Evolutionary conservation across 2,329 filamentous ascomycete genomes (phyloP).

Genomic region (Sporothrix inflata): DNA sequence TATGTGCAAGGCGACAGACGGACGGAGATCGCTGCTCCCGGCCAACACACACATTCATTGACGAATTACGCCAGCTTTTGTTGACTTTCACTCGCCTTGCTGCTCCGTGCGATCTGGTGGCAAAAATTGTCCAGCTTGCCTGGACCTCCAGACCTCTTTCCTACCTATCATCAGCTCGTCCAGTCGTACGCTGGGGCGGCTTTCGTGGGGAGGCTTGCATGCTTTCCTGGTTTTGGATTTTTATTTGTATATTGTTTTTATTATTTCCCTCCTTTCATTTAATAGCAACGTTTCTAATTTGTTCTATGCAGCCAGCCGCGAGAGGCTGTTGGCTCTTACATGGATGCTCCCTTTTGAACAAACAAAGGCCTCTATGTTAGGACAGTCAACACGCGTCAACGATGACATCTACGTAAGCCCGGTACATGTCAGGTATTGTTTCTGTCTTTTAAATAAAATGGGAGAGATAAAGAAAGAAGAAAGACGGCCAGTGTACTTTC

Average conservation of each 20-base stretch:
- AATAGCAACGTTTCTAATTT: slow-evolving; percentile 14
- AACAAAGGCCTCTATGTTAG: not conserved
- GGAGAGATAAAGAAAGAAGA: not conserved
- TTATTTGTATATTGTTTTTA: not conserved
- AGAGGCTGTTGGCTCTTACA: slow-evolving; percentile 6
- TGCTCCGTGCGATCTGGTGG: not conserved
- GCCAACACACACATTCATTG: not conserved
- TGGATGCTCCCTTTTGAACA: not conserved
- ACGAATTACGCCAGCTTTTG: not conserved
- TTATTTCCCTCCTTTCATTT: not conserved
- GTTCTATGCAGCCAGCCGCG: slow-evolving; percentile 7
- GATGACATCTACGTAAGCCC: not conserved
- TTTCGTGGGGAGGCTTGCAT: slow-evolving; percentile 4
- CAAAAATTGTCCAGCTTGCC: not conserved
- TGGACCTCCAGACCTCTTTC: not conserved
- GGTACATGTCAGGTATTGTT: not conserved
- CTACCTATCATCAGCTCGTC: not conserved
- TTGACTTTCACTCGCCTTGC: not conserved
- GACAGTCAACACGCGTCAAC: not conserved
- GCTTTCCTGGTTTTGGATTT: not conserved
- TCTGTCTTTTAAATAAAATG: too few relatives aligned
- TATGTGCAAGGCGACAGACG: not conserved
- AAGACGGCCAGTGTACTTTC: too few relatives aligned
- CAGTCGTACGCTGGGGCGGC: not conserved
- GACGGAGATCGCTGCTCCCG: not conserved